Percentiles rank a stretch among this genome's conserved stretches.
Evolutionary conservation across 2,329 filamentous ascomycete genomes (phyloP).

Genomic region (Balansia obtecta): DNA sequence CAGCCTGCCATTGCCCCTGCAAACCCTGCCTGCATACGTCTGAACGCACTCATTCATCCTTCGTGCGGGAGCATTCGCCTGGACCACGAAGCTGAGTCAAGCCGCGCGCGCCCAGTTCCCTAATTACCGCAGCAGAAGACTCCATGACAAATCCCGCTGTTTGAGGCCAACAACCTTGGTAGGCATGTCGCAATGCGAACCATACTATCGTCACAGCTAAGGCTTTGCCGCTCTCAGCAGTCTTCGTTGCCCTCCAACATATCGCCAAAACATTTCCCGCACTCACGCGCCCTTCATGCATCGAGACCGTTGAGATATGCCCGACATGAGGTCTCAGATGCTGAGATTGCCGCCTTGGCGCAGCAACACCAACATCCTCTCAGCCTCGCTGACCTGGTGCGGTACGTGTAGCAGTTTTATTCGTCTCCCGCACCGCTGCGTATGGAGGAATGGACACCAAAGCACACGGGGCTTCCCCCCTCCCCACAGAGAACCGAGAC

Average conservation of each 20-base stretch:
- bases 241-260: background rate
- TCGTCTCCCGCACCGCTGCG: too few relatives aligned
- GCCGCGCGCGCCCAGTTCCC: too few relatives aligned
- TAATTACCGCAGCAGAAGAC: background rate
- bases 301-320: background rate
- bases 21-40: too few relatives aligned
- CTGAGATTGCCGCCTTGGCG: constrained; percentile 68
- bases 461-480: background rate
- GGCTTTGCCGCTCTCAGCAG: constrained; percentile 1
- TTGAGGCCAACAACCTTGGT: background rate
- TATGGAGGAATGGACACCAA: too few relatives aligned
- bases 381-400: constrained; percentile 79
- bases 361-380: constrained; percentile 67
- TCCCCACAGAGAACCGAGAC: background rate
- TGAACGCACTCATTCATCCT: background rate
- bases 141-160: background rate
- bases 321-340: constrained; percentile 41
- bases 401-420: constrained; percentile 35
- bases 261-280: background rate
- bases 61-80: background rate
- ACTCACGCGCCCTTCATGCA: background rate
- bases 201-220: background rate
- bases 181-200: constrained; percentile 8
- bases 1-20: too few relatives aligned
- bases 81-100: background rate